These are phyloP conservation scores for Allium sativum DNA, from an alignment of 106 monocot genomes.

Conservation along the genomic window DNA sequence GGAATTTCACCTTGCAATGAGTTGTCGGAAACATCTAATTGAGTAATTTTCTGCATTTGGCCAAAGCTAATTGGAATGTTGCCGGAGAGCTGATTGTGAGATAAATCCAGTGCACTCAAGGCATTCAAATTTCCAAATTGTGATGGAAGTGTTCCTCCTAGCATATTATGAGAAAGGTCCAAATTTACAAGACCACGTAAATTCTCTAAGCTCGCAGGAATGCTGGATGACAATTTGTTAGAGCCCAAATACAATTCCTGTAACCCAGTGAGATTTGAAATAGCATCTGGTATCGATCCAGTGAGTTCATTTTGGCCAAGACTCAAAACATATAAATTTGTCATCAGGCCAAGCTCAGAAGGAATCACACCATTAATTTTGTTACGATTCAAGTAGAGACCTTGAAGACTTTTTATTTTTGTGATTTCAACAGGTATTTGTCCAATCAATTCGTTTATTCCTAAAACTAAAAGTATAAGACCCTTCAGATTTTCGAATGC, in stretches of 20 bases:
- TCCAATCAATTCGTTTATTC: constrained; percentile 1
- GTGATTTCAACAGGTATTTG: constrained; percentile 1
- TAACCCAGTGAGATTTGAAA: neutral
- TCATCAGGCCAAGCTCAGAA: constrained; percentile 3
- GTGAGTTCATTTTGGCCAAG: constrained; percentile 1
- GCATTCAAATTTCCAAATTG: constrained; percentile 3
- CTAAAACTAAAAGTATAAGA: neutral
- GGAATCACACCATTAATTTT: constrained; percentile 8
- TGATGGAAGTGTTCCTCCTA: constrained; percentile 2
- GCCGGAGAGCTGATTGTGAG: constrained; percentile 6
- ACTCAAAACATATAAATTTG: neutral
- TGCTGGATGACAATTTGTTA: constrained; percentile 7
- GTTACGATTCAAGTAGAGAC: neutral
- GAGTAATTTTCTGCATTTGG: neutral
- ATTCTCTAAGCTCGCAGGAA: constrained; percentile 8
- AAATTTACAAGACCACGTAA: neutral
- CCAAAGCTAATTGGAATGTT: constrained; percentile 8
- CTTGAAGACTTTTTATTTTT: neutral
- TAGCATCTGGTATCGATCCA: constrained; percentile 4
- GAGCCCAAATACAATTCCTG: neutral
- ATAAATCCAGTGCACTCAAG: constrained; percentile 1
- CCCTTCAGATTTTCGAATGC: constrained; percentile 4
- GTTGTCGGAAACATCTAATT: neutral
- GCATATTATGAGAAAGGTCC: constrained; percentile 3
- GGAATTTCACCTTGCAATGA: constrained; percentile 11